Conservation (phyloP, 2,329 filamentous ascomycete species). For the Thermoascus crustaceus region DNA sequence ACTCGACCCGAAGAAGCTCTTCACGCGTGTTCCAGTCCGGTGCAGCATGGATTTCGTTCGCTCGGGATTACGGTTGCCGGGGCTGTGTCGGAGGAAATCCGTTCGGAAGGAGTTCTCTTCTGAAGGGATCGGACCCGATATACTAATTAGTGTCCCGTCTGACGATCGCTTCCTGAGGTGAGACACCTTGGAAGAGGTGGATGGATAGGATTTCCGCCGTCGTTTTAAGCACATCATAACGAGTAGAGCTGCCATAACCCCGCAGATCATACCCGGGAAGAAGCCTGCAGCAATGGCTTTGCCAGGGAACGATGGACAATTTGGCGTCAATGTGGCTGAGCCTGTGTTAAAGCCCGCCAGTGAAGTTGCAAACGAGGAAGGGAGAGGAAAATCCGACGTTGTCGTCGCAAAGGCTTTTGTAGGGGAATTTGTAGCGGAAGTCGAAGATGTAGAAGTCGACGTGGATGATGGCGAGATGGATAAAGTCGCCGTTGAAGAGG, state of each 20-base stretch:
- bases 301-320: constrained; percentile 33
- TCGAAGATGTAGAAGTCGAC: constrained; percentile 11
- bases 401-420: constrained; percentile 13
- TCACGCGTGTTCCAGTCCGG: constrained; percentile 29
- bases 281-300: constrained; percentile 38
- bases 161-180: constrained; percentile 25
- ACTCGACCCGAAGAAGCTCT: constrained; percentile 26
- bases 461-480: constrained; percentile 9
- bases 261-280: constrained; percentile 38
- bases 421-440: constrained; percentile 6
- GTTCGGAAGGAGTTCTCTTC: constrained; percentile 36
- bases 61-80: constrained; percentile 13
- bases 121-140: constrained; percentile 37
- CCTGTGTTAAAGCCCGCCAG: constrained; percentile 13
- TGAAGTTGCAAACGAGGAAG: constrained; percentile 14
- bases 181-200: constrained; percentile 14
- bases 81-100: constrained; percentile 34
- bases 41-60: constrained; percentile 24
- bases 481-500: constrained; percentile 14
- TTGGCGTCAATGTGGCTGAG: constrained; percentile 11
- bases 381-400: constrained; percentile 15
- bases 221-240: constrained; percentile 35
- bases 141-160: constrained; percentile 25
- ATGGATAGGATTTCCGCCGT: constrained; percentile 13
- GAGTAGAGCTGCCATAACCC: constrained; percentile 46